Evolutionary conservation across 1,284 basidiomycete species (phyloP).

Genomic region (Cryptococcus deneoformans): DNA sequence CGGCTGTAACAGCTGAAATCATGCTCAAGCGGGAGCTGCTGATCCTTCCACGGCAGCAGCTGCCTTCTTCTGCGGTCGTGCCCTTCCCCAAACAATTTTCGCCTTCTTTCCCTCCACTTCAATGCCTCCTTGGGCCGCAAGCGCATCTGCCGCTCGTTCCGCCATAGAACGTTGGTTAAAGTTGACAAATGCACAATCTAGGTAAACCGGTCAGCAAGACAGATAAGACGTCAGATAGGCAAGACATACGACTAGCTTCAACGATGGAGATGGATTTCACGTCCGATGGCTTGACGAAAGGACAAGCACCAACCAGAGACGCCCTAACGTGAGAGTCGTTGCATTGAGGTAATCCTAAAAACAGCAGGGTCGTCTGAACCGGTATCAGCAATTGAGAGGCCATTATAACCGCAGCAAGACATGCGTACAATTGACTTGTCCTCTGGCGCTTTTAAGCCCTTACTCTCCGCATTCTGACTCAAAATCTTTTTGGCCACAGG

Average conservation of each 20-base stretch:
- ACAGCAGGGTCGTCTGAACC: constrained; percentile 79
- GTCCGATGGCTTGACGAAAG: constrained; percentile 63
- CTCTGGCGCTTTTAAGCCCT: constrained; percentile 85
- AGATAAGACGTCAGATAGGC: neutral
- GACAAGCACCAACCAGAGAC: constrained; percentile 66
- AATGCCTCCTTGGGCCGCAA: constrained; percentile 70
- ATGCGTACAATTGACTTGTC: constrained; percentile 75
- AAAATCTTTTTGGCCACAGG: constrained; percentile 89
- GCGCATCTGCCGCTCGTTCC: constrained; percentile 79
- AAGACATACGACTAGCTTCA: constrained; percentile 50
- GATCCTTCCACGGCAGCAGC: constrained; percentile 26
- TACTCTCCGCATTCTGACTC: constrained; percentile 64
- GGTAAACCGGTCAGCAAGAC: neutral
- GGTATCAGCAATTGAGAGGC: neutral
- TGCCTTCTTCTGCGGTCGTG: constrained; percentile 57
- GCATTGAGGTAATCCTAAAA: constrained; percentile 73
- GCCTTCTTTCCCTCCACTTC: constrained; percentile 75
- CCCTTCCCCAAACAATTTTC: constrained; percentile 75
- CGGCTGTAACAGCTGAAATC: neutral
- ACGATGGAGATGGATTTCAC: constrained; percentile 83
- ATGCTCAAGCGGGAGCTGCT: constrained; percentile 13
- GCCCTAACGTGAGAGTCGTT: constrained; percentile 78
- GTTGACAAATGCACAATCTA: constrained; percentile 93
- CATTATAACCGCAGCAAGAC: neutral
- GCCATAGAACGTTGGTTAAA: constrained; percentile 77